Percentiles rank a stretch among this genome's conserved stretches.
Conservation (phyloP, 106 monocot species). For the Vanilla planifolia region DNA sequence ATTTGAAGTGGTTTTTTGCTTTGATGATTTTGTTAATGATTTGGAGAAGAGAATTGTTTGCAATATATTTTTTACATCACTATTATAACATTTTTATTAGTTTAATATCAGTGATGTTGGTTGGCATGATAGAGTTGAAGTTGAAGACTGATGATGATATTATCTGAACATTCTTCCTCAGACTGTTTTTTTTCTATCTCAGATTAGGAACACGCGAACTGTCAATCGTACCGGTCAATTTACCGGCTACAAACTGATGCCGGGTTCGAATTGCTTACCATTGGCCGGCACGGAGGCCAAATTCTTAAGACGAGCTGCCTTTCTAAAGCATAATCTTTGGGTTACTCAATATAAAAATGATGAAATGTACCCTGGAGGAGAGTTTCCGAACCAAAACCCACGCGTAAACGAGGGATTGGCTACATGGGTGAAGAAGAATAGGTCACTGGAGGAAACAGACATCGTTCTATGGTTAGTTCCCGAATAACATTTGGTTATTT, state of each 20-base stretch:
- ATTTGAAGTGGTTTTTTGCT: too few species aligned
- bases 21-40: too few species aligned
- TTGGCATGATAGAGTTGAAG: too few species aligned
- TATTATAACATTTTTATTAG: too few species aligned
- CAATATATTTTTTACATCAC: too few species aligned
- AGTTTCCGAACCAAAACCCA: constrained; percentile 95
- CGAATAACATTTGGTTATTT: too few species aligned
- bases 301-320: constrained; percentile 83
- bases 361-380: constrained; percentile 90
- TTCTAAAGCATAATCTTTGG: constrained; percentile 95
- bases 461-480: constrained; percentile 76
- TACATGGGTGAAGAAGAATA: constrained; percentile 86
- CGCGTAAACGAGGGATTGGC: constrained; percentile 83
- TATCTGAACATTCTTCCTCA: not conserved
- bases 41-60: too few species aligned
- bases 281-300: constrained; percentile 75
- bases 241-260: constrained; percentile 78
- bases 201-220: constrained; percentile 87
- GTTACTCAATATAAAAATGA: constrained; percentile 76
- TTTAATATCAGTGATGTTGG: too few species aligned
- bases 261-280: constrained; percentile 86
- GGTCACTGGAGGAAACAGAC: constrained; percentile 82
- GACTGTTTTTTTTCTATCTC: constrained; percentile 14
- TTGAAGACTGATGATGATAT: too few species aligned
- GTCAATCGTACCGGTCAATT: constrained; percentile 90